These are phyloP conservation scores for Tricholoma terreum DNA, from an alignment of 768 basidiomycete genomes.

Conservation along the genomic window DNA sequence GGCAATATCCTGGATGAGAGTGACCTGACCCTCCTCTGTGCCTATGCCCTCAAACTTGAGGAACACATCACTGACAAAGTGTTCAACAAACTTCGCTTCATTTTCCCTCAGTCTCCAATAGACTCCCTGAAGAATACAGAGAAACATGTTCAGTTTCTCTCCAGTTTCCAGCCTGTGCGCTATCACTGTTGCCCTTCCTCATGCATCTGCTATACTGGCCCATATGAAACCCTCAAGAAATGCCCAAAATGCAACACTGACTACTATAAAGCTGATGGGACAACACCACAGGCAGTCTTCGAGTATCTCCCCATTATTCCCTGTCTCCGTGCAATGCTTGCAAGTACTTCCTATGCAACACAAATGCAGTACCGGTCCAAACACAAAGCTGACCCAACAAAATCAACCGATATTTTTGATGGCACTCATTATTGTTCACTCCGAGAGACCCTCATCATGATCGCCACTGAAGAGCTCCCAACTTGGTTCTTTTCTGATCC, in stretches of 20 bases:
- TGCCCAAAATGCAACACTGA: slow-evolving; percentile 38
- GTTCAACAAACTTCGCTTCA: slow-evolving; percentile 22
- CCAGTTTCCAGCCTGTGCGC: slow-evolving; percentile 27
- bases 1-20: slow-evolving; percentile 9
- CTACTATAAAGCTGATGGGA: slow-evolving; percentile 14
- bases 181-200: slow-evolving; percentile 44
- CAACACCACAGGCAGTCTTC: slow-evolving; percentile 26
- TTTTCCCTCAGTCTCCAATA: slow-evolving; percentile 20
- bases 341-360: slow-evolving; percentile 15
- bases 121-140: slow-evolving; percentile 15
- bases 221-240: slow-evolving; percentile 17
- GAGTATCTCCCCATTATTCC: slow-evolving; percentile 38
- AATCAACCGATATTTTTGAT: slow-evolving; percentile 35
- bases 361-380: slow-evolving; percentile 26
- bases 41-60: slow-evolving; percentile 28
- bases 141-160: slow-evolving; percentile 25
- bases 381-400: slow-evolving; percentile 7
- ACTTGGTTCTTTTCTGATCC: slow-evolving; percentile 32
- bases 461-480: slow-evolving; percentile 20
- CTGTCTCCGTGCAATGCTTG: slow-evolving; percentile 20
- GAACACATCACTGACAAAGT: slow-evolving; percentile 21
- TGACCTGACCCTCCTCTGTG: slow-evolving; percentile 23
- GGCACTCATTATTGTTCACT: slow-evolving; percentile 24
- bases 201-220: slow-evolving; percentile 21
- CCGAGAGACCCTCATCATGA: slow-evolving; percentile 13